Base-by-base conservation (phyloP, 2,329 filamentous ascomycete species). In the Capronia epimyces region DNA sequence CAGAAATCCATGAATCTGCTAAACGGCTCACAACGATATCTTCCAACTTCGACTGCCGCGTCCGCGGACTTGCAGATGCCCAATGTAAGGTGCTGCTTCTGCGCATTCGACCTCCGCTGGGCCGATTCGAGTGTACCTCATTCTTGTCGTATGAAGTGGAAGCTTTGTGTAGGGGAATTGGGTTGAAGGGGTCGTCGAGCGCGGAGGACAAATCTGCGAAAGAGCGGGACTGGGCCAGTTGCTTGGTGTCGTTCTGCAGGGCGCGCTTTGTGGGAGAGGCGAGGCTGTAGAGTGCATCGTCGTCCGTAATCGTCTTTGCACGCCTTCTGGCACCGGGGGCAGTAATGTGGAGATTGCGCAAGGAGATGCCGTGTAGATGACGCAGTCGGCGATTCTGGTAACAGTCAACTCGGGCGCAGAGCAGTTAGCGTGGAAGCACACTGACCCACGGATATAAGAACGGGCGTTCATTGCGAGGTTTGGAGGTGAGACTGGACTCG, bases 1-100 rank as follows among this genome's bases (percentile, higher is more conserved):
- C 66, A 2, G 88, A 87, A 67, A 95, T 93, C 76, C 95, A 96
- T 13, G 84, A 83, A 69, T 96, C 86, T n/a, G 84, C 88, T 69
- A 93, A 83, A 45, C 81, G 78, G 60, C 76, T 80, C 46, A 83
- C 81, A 22, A 86, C 80, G 6, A 87, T 78, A 58, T 83, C 77
- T 66, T 93, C 86, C 36, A 95, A 72, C 65, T 83, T 84, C 67
- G 82, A 82, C 72, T 95, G 89, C 48, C 89, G 69, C 12, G 71
- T 70, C 53, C 73, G 71, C 1, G 81, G 79, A 55, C 75, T 79
- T 2, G 79, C 77, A 52, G 77, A 78, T 10, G 72, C 74, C 82
- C 82, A 85, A 53, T 82, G 79, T 43, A 84, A 65, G 21, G 81
- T 85, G 58, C 77, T 82, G 54, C 80, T 72, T 59, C 81, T 71